A percentile compares a stretch with the other conserved stretches of the same genome.
phyloP scores from a whole-genome alignment of 768 basidiomycete species.

The Leccinum subgranulosum region DNA sequence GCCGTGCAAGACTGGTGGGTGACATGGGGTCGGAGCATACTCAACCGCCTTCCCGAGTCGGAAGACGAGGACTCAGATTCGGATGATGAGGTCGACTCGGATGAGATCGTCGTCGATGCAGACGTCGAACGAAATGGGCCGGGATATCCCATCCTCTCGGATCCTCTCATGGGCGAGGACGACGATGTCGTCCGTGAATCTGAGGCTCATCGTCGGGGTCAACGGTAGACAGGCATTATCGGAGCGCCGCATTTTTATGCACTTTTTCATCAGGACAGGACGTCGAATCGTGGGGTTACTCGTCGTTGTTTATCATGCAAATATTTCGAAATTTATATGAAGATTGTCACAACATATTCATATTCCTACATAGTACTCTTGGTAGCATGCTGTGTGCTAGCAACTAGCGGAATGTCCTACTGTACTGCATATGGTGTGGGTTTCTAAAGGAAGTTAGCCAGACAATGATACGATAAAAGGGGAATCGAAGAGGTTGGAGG shows the following conservation, averaged over 20 bases:
- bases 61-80: neutral
- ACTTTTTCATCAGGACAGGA: neutral
- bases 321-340: neutral
- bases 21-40: slow-evolving; percentile 39
- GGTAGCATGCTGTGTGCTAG: neutral
- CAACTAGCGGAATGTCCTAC: neutral
- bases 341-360: too few relatives aligned
- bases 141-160: slow-evolving; percentile 7
- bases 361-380: neutral
- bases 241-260: neutral
- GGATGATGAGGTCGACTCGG: neutral
- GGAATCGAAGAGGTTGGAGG: too few relatives aligned
- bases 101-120: slow-evolving; percentile 4
- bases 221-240: neutral
- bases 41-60: neutral
- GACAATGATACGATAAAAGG: too few relatives aligned
- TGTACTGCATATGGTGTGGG: too few relatives aligned
- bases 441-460: too few relatives aligned
- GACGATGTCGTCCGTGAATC: slow-evolving; percentile 10
- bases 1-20: slow-evolving; percentile 64
- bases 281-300: too few relatives aligned
- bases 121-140: slow-evolving; percentile 10
- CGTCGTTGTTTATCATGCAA: neutral
- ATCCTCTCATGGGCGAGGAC: slow-evolving; percentile 13
- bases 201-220: neutral